These are phyloP conservation scores for Fusarium clavum DNA, from an alignment of 2,329 filamentous ascomycete species.

Conservation along the genomic window DNA sequence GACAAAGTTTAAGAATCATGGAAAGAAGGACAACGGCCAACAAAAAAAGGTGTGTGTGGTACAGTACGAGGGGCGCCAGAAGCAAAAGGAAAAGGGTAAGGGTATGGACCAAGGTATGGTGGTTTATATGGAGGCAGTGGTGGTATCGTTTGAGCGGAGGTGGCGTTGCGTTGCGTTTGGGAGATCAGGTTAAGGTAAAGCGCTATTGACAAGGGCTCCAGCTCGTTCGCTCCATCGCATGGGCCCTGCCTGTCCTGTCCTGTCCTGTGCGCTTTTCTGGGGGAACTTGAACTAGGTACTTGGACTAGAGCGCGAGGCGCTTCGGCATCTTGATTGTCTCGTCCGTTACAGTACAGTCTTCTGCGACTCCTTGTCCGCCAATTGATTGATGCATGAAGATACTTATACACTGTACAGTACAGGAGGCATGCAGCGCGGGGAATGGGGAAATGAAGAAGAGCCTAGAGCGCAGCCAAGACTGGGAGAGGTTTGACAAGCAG, in stretches of 20 bases:
- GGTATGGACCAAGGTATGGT: conserved; percentile 1
- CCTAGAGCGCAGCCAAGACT: conserved; percentile 26
- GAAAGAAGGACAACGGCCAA: conserved; percentile 14
- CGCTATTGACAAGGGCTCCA: conserved; percentile 29
- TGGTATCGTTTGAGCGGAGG: conserved; percentile 44
- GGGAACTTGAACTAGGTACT: background rate
- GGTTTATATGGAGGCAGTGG: conserved; percentile 34
- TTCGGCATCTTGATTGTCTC: conserved; percentile 16
- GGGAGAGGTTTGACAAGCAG: conserved; percentile 13
- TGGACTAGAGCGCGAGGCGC: background rate
- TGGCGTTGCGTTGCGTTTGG: conserved; percentile 37
- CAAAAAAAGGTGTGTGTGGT: conserved; percentile 17
- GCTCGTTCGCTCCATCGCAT: conserved; percentile 1
- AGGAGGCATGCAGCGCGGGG: conserved; percentile 34
- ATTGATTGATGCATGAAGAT: conserved; percentile 1
- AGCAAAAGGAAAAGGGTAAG: conserved; percentile 1
- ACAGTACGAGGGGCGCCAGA: conserved; percentile 28
- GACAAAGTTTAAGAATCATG: conserved; percentile 3
- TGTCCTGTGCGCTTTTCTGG: background rate
- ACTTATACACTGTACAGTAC: conserved; percentile 5
- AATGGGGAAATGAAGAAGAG: conserved; percentile 16
- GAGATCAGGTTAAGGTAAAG: conserved; percentile 41
- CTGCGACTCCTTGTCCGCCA: conserved; percentile 30
- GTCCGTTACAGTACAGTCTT: background rate
- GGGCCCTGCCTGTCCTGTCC: background rate